Conservation (phyloP, 2,329 filamentous ascomycete species). For the Ophiocordyceps robertsii region DNA sequence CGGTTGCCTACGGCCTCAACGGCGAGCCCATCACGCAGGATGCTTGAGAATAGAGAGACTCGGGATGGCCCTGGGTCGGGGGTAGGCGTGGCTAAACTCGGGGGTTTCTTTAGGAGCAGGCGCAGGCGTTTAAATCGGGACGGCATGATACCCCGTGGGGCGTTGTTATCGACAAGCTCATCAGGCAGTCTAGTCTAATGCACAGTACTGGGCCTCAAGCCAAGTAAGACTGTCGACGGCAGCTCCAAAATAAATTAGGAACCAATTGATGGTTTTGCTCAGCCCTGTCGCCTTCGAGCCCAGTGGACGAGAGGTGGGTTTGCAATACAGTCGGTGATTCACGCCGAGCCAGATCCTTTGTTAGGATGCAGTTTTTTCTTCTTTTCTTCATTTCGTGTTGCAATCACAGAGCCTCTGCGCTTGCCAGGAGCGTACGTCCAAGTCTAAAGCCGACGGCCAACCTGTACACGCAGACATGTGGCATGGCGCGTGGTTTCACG, state of each 20-base stretch:
- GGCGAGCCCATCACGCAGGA: slow-evolving; percentile 19
- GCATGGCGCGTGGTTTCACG: not conserved
- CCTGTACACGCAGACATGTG: not conserved
- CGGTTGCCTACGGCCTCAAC: slow-evolving; percentile 21
- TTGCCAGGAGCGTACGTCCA: not conserved
- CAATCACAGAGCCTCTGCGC: not conserved
- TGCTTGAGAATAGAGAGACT: not conserved
- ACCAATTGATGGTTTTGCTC: no score
- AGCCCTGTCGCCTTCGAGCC: no score
- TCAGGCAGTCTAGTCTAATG: not conserved
- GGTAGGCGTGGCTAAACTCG: no score
- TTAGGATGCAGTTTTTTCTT: no score
- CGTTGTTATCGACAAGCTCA: not conserved
- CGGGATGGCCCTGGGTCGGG: no score
- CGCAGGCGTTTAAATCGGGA: not conserved
- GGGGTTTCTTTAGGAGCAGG: not conserved
- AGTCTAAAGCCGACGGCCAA: not conserved
- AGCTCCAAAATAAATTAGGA: no score
- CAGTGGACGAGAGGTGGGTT: no score
- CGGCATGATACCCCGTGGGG: slow-evolving; percentile 1
- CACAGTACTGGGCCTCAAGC: no score
- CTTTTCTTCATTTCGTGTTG: not conserved
- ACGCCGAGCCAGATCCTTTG: no score
- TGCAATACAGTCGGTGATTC: no score
- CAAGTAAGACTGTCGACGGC: no score